phyloP scores from a whole-genome alignment of 2,329 filamentous ascomycete species.

The Ilyonectria destructans region DNA sequence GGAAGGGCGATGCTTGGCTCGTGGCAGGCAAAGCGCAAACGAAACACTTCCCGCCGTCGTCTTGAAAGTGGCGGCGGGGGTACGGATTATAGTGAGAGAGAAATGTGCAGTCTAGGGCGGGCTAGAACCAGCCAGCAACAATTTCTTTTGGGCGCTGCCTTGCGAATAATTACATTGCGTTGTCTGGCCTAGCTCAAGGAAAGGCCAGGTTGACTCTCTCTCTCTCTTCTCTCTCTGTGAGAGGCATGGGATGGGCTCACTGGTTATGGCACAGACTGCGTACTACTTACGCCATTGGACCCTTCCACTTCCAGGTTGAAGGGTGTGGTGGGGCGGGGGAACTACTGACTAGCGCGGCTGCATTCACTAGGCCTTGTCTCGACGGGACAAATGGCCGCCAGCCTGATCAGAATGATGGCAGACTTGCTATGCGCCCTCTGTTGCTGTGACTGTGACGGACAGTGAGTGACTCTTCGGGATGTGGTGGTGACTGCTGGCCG shows the following conservation, averaged over 20 bases:
- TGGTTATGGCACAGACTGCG: neutral
- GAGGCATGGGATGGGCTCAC: neutral
- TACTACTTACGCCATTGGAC: neutral
- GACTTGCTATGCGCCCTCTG: neutral
- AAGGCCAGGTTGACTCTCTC: neutral
- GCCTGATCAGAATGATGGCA: neutral
- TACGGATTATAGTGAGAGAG: neutral
- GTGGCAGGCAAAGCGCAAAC: neutral
- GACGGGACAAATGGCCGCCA: neutral
- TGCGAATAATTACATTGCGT: no score
- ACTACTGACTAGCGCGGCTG: neutral
- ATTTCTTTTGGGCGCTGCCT: neutral
- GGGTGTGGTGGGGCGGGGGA: neutral
- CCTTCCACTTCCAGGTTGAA: neutral
- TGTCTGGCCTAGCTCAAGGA: no score
- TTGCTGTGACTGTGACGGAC: neutral
- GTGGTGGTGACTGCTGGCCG: neutral
- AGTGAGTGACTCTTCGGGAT: neutral
- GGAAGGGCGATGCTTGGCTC: neutral
- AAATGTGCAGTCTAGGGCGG: neutral
- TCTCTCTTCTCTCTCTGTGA: no score
- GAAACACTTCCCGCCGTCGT: neutral
- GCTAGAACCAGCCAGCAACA: neutral
- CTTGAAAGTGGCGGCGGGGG: neutral
- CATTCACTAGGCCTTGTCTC: neutral